phyloP scores from a whole-genome alignment of 2,329 filamentous ascomycete species.

The Xylariaceae sp. region DNA sequence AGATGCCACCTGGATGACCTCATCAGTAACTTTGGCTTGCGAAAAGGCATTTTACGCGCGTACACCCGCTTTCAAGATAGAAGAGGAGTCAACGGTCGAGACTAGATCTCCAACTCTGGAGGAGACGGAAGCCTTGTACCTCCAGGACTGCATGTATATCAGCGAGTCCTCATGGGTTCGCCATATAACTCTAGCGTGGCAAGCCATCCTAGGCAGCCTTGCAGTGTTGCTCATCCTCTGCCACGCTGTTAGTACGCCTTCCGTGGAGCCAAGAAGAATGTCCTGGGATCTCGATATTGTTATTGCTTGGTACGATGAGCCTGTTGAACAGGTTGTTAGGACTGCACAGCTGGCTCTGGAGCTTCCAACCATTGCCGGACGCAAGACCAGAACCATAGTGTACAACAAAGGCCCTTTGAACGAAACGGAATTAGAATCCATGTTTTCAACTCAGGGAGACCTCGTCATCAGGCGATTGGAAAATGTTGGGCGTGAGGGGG shows the following conservation, averaged over 20 bases:
- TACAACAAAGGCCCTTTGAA: conserved; percentile 29
- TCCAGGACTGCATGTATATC: not conserved
- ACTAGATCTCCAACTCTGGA: conserved; percentile 19
- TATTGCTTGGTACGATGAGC: conserved; percentile 31
- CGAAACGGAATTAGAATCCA: conserved; percentile 22
- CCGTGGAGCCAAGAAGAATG: conserved; percentile 8
- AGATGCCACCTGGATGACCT: conserved; percentile 13
- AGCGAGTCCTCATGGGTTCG: conserved; percentile 9
- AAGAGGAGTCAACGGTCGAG: conserved; percentile 9
- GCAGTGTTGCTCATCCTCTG: conserved; percentile 18
- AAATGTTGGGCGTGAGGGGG: conserved; percentile 30
- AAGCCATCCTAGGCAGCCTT: conserved; percentile 15
- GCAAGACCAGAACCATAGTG: conserved; percentile 27
- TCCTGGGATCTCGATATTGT: conserved; percentile 30
- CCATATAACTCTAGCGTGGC: conserved; percentile 20
- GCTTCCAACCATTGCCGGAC: conserved; percentile 22
- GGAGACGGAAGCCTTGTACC: conserved; percentile 22
- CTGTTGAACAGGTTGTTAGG: conserved; percentile 25
- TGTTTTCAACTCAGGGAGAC: conserved; percentile 23
- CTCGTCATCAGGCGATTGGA: conserved; percentile 24
- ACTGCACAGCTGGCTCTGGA: conserved; percentile 24
- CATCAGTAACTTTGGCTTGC: not conserved
- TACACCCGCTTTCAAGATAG: conserved; percentile 15
- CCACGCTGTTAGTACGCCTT: conserved; percentile 15
- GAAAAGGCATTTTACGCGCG: conserved; percentile 13